Base-by-base conservation (phyloP, 192 early-diverging fungal genomes). In the Linnemannia schmuckeri region DNA sequence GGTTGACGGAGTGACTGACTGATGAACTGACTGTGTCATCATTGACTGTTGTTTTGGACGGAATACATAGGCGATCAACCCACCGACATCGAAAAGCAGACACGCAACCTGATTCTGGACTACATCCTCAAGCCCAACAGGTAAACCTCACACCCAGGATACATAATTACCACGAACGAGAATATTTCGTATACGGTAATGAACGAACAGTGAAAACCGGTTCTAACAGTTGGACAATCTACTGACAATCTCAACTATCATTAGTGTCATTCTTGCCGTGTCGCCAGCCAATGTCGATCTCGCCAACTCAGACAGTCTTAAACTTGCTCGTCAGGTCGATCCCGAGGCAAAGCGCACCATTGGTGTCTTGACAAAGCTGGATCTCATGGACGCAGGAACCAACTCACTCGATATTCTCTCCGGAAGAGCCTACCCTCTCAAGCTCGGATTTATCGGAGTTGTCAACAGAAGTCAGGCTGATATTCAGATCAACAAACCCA, bases 401-500 rank as follows among this genome's bases (percentile, higher is more conserved):
- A 94, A 95, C 75, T 94, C 96, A 47, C 88, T 96, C 42, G 96
- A 96, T 63, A 94, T 95, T 47, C 91, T 96, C 35, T 92, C 95
- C 0, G 96, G 96, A 42, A 89, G 94, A 46, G 94, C 95, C 6
- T 94, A 95, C 52, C 95, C 95, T 22, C 81, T 96, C 66, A 95
- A 95, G 55, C 88, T 96, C 40, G 96, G 96, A 2, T 96, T 96
- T 85, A 93, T 96, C 74, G 96, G 96, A 72, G 92, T 95, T 24
- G 94, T 96, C 22, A 96, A 96, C 83, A 94, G 95, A 76, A 95
- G 94, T 88, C 96, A 96, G 75, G 94, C 95, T 52, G 96, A 96
- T 85, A 96, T 95, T 35, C 75, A 92, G 61, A 89, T 90, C 30
- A 94, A 91, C 72, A 95, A 95, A 82, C 93, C 95, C 6, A 96